A percentile compares a stretch with the other conserved stretches of the same genome.
Conservation (phyloP, 306 rosid species). For the Lathyrus aphaca region DNA sequence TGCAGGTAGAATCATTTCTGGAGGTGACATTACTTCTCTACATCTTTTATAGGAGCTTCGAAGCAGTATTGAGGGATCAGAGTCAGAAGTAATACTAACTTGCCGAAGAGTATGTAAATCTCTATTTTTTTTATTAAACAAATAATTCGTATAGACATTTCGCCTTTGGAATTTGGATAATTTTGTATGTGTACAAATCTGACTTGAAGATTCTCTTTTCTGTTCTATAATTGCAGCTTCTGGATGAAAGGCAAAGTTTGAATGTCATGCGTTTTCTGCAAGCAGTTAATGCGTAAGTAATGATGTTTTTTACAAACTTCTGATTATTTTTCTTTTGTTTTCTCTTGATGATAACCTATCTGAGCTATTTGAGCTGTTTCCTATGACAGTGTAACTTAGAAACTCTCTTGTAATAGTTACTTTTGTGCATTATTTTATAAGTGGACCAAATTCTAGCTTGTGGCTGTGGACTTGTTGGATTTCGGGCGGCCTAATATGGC, state of each 20-base stretch:
- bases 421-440: neutral
- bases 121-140: slow-evolving; percentile 35
- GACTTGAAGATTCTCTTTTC: slow-evolving; percentile 31
- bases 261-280: slow-evolving; percentile 88
- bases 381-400: neutral
- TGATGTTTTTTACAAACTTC: slow-evolving; percentile 1
- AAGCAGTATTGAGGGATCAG: slow-evolving; percentile 61
- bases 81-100: slow-evolving; percentile 62
- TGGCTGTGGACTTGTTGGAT: neutral
- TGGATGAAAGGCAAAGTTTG: slow-evolving; percentile 83
- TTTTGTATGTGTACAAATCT: slow-evolving; percentile 18
- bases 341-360: too few species aligned
- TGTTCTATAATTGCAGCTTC: slow-evolving; percentile 57
- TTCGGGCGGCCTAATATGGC: neutral
- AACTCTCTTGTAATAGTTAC: too few species aligned
- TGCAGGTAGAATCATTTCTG: slow-evolving; percentile 11
- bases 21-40: slow-evolving; percentile 19
- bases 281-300: slow-evolving; percentile 71
- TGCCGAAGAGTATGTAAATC: slow-evolving; percentile 69
- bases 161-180: neutral
- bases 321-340: neutral
- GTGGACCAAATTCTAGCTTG: slow-evolving; percentile 31
- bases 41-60: slow-evolving; percentile 67
- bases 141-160: slow-evolving; percentile 8
- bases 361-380: neutral